These are phyloP conservation scores for Didymosphaeria variabile DNA, from an alignment of 2,329 filamentous ascomycete species.

Conservation along the genomic window DNA sequence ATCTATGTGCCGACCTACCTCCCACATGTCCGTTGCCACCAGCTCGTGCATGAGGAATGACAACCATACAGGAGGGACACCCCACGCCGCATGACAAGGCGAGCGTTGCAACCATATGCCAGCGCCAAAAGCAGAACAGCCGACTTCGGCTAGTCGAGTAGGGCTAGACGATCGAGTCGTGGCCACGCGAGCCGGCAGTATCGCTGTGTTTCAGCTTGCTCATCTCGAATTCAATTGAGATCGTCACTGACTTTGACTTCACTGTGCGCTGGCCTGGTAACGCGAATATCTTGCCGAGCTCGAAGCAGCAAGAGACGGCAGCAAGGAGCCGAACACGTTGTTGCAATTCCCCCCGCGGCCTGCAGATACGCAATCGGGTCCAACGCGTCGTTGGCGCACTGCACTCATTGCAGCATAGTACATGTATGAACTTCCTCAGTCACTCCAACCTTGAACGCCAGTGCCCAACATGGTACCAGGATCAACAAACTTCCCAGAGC, in stretches of 20 bases:
- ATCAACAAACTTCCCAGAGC: neutral
- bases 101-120: neutral
- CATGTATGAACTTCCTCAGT: neutral
- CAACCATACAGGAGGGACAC: neutral
- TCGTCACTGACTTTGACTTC: neutral
- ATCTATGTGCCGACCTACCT: neutral
- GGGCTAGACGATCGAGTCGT: constrained; percentile 12
- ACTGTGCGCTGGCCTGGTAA: neutral
- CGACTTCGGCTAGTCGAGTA: neutral
- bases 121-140: neutral
- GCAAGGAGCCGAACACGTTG: too few species aligned
- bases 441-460: neutral
- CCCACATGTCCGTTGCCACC: neutral
- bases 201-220: constrained; percentile 16
- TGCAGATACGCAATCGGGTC: too few species aligned
- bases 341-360: too few species aligned
- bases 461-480: neutral
- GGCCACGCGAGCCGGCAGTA: constrained; percentile 6
- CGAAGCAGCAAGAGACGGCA: too few species aligned
- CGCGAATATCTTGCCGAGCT: neutral
- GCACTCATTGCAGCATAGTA: too few species aligned
- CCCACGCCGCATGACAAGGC: neutral
- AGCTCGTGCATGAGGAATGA: neutral
- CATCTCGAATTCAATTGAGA: constrained; percentile 8
- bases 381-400: too few species aligned